A percentile compares a stretch with the other conserved stretches of the same genome.
Conservation (phyloP, 306 rosid species). For the Acmispon strigosus region DNA sequence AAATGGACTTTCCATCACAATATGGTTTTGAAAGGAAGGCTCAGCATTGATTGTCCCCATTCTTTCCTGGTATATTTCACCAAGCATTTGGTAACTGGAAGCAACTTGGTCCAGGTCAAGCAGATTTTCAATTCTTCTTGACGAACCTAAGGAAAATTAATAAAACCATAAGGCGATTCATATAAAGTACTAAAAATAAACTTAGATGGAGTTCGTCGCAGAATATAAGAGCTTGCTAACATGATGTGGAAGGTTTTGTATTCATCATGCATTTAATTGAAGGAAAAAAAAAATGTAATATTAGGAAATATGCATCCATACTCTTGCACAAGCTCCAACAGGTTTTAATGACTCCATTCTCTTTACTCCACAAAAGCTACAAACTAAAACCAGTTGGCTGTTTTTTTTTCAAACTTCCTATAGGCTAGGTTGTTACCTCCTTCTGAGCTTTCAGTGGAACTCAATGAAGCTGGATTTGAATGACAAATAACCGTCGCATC, state of each 20-base stretch:
- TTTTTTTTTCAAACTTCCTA: no score
- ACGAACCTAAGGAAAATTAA: constrained; percentile 51
- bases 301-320: background rate
- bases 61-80: constrained; percentile 49
- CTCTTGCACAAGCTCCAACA: background rate
- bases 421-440: constrained; percentile 47
- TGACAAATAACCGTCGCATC: constrained; percentile 78
- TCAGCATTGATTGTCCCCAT: constrained; percentile 35
- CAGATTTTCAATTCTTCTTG: constrained; percentile 78
- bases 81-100: constrained; percentile 38
- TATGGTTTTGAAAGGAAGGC: constrained; percentile 26
- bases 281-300: background rate
- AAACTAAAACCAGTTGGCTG: background rate
- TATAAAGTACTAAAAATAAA: background rate
- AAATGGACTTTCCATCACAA: constrained; percentile 24
- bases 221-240: background rate
- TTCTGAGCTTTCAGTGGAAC: constrained; percentile 91
- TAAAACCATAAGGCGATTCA: constrained; percentile 1
- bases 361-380: background rate
- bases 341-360: background rate
- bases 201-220: background rate
- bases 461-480: constrained; percentile 85
- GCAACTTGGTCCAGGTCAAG: constrained; percentile 67
- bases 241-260: background rate
- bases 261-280: background rate